A percentile compares a stretch with the other conserved stretches of the same genome.
phyloP scores from a whole-genome alignment of 2,329 filamentous ascomycete species.

The Nemania sp. region DNA sequence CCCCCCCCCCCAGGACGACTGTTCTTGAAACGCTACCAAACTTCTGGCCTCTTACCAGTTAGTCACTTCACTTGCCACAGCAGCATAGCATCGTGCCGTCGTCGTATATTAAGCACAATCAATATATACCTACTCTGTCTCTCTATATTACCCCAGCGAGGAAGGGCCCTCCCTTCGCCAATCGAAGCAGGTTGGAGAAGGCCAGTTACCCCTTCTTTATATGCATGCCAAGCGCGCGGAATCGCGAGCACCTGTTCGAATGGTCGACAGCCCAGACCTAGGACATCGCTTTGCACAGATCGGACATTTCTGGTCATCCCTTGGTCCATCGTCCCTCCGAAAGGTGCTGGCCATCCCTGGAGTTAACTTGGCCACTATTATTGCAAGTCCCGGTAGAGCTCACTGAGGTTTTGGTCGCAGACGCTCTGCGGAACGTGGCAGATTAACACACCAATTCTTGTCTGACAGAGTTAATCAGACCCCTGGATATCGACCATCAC shows the following conservation, averaged over 20 bases:
- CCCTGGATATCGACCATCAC: slow-evolving; percentile 41
- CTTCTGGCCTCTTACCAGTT: slow-evolving; percentile 35
- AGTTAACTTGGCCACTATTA: slow-evolving; percentile 41
- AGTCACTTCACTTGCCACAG: slow-evolving; percentile 34
- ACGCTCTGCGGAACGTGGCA: slow-evolving; percentile 35
- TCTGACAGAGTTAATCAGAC: slow-evolving; percentile 32
- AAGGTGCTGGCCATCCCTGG: slow-evolving; percentile 38
- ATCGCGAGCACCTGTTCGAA: slow-evolving; percentile 38
- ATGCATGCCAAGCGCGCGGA: slow-evolving; percentile 48
- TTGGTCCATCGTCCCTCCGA: slow-evolving; percentile 47
- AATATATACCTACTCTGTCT: slow-evolving; percentile 50
- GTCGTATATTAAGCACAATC: slow-evolving; percentile 46
- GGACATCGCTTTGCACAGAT: slow-evolving; percentile 42
- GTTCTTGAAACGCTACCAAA: slow-evolving; percentile 34
- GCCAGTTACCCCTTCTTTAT: slow-evolving; percentile 41
- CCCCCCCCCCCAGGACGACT: slow-evolving; percentile 30
- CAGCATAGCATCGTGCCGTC: slow-evolving; percentile 39
- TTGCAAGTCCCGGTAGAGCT: slow-evolving; percentile 31
- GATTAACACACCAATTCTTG: slow-evolving; percentile 41
- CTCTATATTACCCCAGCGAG: slow-evolving; percentile 48
- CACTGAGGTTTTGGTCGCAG: slow-evolving; percentile 32
- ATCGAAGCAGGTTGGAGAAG: slow-evolving; percentile 43
- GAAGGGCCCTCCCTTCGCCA: slow-evolving; percentile 43
- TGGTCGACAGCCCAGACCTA: slow-evolving; percentile 36
- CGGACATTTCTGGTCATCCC: slow-evolving; percentile 44